Base-by-base conservation (phyloP, 1,284 basidiomycete genomes). In the Afroboletus lepidellus region DNA sequence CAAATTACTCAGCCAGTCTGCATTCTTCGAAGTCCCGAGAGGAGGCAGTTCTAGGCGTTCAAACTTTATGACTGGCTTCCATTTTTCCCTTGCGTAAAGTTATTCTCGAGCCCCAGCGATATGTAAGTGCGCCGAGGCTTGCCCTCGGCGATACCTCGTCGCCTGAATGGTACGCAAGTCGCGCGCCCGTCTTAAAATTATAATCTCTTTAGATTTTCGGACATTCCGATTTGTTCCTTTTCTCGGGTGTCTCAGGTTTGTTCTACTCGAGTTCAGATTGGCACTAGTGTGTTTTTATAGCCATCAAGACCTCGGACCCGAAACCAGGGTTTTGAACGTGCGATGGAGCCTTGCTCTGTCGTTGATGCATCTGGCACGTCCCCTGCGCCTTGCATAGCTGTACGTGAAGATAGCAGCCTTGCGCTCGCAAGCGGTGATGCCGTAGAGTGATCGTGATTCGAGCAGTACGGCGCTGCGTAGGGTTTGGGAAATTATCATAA, bases 71-170 rank as follows among this genome's bases (percentile, higher is more conserved):
- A 32, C 16, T 51, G 38, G 37, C 30, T 27, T 25, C 41, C 41
- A 43, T 16, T 20, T 52, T 37, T 46, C 27, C 41, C 37, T 48
- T 50, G 59, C 43, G 50, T 57, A 51, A 56, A 53, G 48, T 39
- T 16, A 23, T 34, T 32, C 27, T 46, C 30, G 24, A 27, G 41
- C 44, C 43, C 13, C 6, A 32, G 43, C 7, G 24, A 48, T 46
- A 32, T 51, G 33, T 51, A 33, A 25, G 37, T 43, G 24, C 32
- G 39, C 24, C 24, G 25, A 12, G 20, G 36, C 36, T 38, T 38
- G 20, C 15, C 53, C 60, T 58, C 54, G 61, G 61, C 11, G 60
- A 58, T 65, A 48, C 41, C 50, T 41, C 18, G 45, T 20, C 23
- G 32, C 38, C 25, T 48, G 25, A 13, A 32, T 3, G 20, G n/a